Conservation (phyloP, 164 flowering plant genomes). For the Magnolia kwangsiensis region DNA sequence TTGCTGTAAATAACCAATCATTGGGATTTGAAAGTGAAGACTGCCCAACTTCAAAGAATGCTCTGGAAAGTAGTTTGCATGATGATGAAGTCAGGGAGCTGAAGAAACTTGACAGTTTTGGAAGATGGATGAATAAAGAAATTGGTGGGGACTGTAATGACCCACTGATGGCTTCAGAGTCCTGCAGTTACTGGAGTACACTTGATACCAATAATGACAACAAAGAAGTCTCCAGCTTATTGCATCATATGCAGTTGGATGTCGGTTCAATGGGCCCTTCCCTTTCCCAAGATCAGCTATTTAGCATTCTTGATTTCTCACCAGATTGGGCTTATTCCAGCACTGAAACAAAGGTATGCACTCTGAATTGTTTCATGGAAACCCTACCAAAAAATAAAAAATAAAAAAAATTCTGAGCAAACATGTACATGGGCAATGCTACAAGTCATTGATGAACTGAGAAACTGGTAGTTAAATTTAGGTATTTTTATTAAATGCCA, state of each 20-base stretch:
- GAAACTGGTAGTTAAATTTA: background rate
- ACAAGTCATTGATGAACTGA: background rate
- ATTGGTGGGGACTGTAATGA: constrained; percentile 64
- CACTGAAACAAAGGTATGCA: constrained; percentile 46
- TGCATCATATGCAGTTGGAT: constrained; percentile 54
- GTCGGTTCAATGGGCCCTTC: constrained; percentile 53
- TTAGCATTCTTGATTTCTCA: constrained; percentile 55
- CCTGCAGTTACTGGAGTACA: constrained; percentile 55
- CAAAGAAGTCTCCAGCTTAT: constrained; percentile 55
- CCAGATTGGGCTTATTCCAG: constrained; percentile 68
- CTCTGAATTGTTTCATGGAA: background rate
- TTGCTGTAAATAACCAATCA: constrained; percentile 8
- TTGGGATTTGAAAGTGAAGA: constrained; percentile 12
- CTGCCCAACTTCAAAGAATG: constrained; percentile 4
- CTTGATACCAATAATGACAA: constrained; percentile 43
- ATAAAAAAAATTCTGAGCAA: background rate
- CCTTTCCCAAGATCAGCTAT: constrained; percentile 62
- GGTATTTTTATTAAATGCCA: too few relatives aligned
- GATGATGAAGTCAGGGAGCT: constrained; percentile 35
- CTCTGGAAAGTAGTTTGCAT: constrained; percentile 11
- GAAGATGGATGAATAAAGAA: constrained; percentile 71
- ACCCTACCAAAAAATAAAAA: background rate
- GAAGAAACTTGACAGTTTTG: constrained; percentile 66
- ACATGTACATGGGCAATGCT: background rate
- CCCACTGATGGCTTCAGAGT: constrained; percentile 57